Base-by-base conservation (phyloP, 2,329 filamentous ascomycete species). In the Diaporthe sp. region DNA sequence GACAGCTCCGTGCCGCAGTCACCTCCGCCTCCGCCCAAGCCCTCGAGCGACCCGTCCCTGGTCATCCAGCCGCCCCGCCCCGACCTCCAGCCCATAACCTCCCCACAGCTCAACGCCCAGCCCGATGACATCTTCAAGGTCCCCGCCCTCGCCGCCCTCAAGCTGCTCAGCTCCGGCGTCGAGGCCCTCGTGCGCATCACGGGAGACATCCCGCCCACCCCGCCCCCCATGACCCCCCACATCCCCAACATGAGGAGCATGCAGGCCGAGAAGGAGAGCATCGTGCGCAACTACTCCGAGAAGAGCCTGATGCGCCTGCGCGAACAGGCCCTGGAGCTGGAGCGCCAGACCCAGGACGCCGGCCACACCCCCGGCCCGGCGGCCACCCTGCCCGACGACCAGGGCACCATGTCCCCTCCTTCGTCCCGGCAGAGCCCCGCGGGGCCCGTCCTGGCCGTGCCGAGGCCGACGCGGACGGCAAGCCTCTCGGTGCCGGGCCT, bases 121-220 rank as follows among this genome's bases (percentile, higher is more conserved):
- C 80, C 84, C 74, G 88, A 94, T 82, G 92, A 95, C 81, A 89
- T 97, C 76, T 94, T 94, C 84, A 90, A 90, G 69, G 88, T 98
- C 75, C 86, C 91, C 1, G 91, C 95, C 4, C 87, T 92, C 69
- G 92, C 92, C 2, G 96, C 96, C 7, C 89, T 98, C 80, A 94
- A 93, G 80, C 86, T 97, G 76, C 89, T 98, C n/a, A 92, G 92
- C 77, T 88, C 91, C 51, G 91, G 91, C 73, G 86, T 95, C 75
- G 93, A 95, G 79, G 88, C 91, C 5, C 87, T 97, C 69, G 92
- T 95, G 37, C 89, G 89, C 76, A 87, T 92, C 74, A 94, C 93
- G 2, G 93, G 94, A 80, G 94, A 97, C 79, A 87, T 97, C 17
- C 94, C 94, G 30, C 93, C 93, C 22, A 97, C 93, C n/a, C 94